Base-by-base conservation (phyloP, 31 red algal species). In the Endocladia muricata region DNA sequence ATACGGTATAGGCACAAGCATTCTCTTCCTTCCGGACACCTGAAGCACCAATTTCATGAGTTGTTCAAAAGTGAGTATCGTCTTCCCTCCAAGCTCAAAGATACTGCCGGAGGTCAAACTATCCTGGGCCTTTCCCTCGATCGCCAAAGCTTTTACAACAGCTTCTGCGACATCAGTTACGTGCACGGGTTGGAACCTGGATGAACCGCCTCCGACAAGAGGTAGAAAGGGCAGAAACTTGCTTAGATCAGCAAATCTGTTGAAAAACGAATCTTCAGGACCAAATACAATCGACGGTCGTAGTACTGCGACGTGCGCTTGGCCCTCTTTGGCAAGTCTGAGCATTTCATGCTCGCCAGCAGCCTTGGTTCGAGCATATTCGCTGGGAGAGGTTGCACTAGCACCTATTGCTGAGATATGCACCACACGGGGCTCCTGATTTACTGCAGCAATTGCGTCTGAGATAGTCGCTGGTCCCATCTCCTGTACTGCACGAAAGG, bases 271-370 rank as follows among this genome's bases (percentile, higher is more conserved):
- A 60, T 96, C 93, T 57, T 90, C 93, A 4, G 86, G 79, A 41
- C 93, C 93, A 70, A 88, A 96, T 9, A 96, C 80, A 54, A 96
- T 90, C 22, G 93, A 96, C 17, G 93, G 93, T 35, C 88, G 64
- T 9, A 96, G 64, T 5, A 96, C 34, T 3, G 67, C 61, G 28
- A 86, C 74, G 31, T 40, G 41, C 2, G 73, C 73, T 36, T 58
- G 32, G 22, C 68, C 60, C 13, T 41, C 51, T 3, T 62, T 58
- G 29, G 59, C 72, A 0, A 75, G 60, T 1, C 34, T 49, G 9
- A 54, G 55, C 41, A 70, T 47, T 4, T 67, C 75, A 41, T 37
- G 40, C 62, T 96, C 93, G 35, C 82, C 93, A 6, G 49, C 58
- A 19, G 78, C 93, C 71, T 96, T 96, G 11, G 93, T 79, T 22